Evolutionary conservation across 2,329 filamentous ascomycete genomes (phyloP).

Genomic region (Scytalidium lignicola): DNA sequence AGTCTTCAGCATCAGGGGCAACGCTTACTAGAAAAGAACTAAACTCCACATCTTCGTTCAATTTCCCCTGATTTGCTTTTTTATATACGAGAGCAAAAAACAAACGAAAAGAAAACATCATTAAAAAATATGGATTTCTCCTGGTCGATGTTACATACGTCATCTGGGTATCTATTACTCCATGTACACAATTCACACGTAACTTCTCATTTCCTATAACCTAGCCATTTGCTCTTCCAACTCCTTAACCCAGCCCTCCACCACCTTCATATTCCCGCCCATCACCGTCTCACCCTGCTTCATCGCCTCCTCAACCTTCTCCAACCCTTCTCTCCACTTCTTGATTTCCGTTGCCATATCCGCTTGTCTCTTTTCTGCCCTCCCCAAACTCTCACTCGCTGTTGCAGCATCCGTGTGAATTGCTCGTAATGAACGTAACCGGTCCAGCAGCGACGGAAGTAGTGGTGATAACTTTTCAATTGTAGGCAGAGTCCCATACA

Average conservation of each 20-base stretch:
- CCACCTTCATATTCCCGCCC: conserved; percentile 74
- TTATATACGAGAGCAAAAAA: too few relatives aligned
- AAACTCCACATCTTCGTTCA: too few relatives aligned
- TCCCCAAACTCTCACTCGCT: conserved; percentile 71
- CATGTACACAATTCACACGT: not conserved
- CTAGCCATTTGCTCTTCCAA: conserved; percentile 71
- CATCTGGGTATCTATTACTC: conserved; percentile 22
- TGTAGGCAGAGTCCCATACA: conserved; percentile 83
- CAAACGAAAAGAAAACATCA: not conserved
- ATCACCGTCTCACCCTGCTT: conserved; percentile 64
- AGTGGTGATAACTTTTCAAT: conserved; percentile 83
- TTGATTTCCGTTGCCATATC: conserved; percentile 81
- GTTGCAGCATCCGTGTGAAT: conserved; percentile 84
- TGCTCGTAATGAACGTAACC: conserved; percentile 74
- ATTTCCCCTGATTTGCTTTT: too few relatives aligned
- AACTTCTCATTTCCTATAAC: conserved; percentile 13
- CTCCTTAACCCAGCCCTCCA: conserved; percentile 84
- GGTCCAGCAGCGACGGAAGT: conserved; percentile 78
- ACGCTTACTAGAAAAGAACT: too few relatives aligned
- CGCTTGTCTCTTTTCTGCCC: conserved; percentile 71
- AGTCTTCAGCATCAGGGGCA: too few relatives aligned
- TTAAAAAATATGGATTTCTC: too few relatives aligned
- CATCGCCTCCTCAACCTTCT: conserved; percentile 72
- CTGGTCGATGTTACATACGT: not conserved
- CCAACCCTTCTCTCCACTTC: conserved; percentile 78